Percentiles rank a stretch among this genome's conserved stretches.
phyloP scores from a whole-genome alignment of 768 basidiomycete species.

The Mycena filopes region DNA sequence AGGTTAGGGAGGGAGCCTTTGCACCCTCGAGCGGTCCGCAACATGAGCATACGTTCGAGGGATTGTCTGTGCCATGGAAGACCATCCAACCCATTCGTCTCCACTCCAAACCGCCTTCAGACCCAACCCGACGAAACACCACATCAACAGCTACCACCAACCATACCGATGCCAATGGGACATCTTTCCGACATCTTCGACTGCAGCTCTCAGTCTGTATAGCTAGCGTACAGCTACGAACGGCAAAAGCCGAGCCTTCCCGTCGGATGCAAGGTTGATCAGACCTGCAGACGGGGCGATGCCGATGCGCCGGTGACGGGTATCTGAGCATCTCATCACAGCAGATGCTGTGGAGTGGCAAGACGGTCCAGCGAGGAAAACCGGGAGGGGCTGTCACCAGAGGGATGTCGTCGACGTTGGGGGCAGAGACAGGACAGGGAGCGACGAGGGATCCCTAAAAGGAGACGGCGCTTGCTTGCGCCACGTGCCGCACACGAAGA shows the following conservation, averaged over 20 bases:
- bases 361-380: background rate
- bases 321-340: constrained; percentile 25
- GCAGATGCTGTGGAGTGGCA: constrained; percentile 13
- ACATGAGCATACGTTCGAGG: constrained; percentile 36
- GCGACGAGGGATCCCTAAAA: constrained; percentile 45
- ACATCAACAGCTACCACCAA: constrained; percentile 6
- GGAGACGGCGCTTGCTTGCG: constrained; percentile 12
- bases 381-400: background rate
- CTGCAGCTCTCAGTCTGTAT: constrained; percentile 25
- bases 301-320: constrained; percentile 21
- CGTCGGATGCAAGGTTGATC: constrained; percentile 51
- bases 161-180: background rate
- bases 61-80: background rate
- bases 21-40: constrained; percentile 33
- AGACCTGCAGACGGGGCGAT: constrained; percentile 47
- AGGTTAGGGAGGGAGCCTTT: constrained; percentile 38
- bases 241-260: constrained; percentile 17
- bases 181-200: constrained; percentile 10
- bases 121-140: background rate
- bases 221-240: background rate
- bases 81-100: background rate
- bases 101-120: no score
- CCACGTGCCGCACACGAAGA: constrained; percentile 44
- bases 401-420: constrained; percentile 11
- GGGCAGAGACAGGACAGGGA: constrained; percentile 54